These are phyloP conservation scores for Hypsizygus marmoreus DNA, from an alignment of 768 basidiomycete genomes.

Conservation along the genomic window DNA sequence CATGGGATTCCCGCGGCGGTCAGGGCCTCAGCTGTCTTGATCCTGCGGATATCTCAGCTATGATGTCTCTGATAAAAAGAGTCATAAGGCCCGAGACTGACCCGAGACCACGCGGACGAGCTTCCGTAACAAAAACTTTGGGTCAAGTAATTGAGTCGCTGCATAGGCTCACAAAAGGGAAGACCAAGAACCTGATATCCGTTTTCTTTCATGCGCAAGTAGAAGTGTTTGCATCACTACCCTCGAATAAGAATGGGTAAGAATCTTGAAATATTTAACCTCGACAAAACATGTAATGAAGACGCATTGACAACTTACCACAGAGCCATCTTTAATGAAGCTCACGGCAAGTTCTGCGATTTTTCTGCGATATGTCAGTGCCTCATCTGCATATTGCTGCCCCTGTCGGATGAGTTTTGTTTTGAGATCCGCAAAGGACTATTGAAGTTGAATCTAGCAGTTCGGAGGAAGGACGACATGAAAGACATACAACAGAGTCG, in stretches of 20 bases:
- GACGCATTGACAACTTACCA: constrained; percentile 46
- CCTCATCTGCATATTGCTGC: constrained; percentile 72
- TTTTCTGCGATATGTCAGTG: constrained; percentile 82
- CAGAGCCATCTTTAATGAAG: constrained; percentile 95
- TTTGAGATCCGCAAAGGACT: constrained; percentile 88
- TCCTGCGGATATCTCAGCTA: constrained; percentile 43
- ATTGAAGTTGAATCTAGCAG: constrained; percentile 13
- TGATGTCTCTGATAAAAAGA: constrained; percentile 11
- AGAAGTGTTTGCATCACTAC: constrained; percentile 94
- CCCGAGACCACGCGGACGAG: constrained; percentile 87
- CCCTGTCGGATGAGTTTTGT: constrained; percentile 82
- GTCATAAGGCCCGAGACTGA: constrained; percentile 39
- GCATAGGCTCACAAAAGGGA: constrained; percentile 18
- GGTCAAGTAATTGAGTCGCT: constrained; percentile 15
- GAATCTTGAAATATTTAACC: constrained; percentile 57
- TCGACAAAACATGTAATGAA: constrained; percentile 2
- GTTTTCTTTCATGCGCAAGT: constrained; percentile 86
- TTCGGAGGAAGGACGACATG: constrained; percentile 13
- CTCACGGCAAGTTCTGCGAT: constrained; percentile 88
- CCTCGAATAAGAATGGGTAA: constrained; percentile 96
- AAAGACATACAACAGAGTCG: constrained; percentile 67
- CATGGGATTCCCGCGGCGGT: constrained; percentile 91
- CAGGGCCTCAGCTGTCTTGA: constrained; percentile 88
- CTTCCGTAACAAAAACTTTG: constrained; percentile 94
- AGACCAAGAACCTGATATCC: constrained; percentile 66